Base-by-base conservation (phyloP, 148 eudicot genomes). In the Camellia granthamiana region DNA sequence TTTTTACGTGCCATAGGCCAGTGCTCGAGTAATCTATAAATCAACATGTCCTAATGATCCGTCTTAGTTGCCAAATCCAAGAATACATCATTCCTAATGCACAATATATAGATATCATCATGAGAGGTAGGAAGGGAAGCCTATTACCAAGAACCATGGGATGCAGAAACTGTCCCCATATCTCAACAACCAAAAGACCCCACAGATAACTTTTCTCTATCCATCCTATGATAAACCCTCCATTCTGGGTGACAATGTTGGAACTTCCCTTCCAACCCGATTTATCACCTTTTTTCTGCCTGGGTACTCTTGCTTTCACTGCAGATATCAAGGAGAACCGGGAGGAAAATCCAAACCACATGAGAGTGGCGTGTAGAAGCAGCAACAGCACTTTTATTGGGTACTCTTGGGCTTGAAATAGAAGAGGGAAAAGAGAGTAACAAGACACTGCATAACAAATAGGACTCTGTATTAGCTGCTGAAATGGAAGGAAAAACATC, bases 341-440 rank as follows among this genome's bases (percentile, higher is more conserved):
- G 1, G 92, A 86, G 55, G 97, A 87, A 81, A 91, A 92, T 76
- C 95, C 94, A 64, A 71, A 82, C 90, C 93, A 90, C 86, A 89
- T 82, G 13, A 94, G 87, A 80, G 79, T 43, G 56, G 84, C 77
- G 83, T 92, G 91, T 79, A 91, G 70, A 65, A 90, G 84, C 61
- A 94, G 89, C 52, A 94, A 43, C 30, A 84, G 59, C 77, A 94
- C 91, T 84, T 94, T 97, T 41, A 97, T 88, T 10, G 95, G 98
- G 85, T 94, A 97, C 81, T 97, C 99, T 89, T 88, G 91, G 74
- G 92, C 84, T 87, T 97, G 97, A 68, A 78, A 94, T 66, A 97
- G 88, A 80, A 97, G 97, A 10, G 99, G 99, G 90, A 97, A 94
- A 65, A 97, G 95, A 12, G 99, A 92, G 87, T 97, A 97, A 87